Conservation (phyloP, 2,329 filamentous ascomycete genomes). For the Orbilia quercus region DNA sequence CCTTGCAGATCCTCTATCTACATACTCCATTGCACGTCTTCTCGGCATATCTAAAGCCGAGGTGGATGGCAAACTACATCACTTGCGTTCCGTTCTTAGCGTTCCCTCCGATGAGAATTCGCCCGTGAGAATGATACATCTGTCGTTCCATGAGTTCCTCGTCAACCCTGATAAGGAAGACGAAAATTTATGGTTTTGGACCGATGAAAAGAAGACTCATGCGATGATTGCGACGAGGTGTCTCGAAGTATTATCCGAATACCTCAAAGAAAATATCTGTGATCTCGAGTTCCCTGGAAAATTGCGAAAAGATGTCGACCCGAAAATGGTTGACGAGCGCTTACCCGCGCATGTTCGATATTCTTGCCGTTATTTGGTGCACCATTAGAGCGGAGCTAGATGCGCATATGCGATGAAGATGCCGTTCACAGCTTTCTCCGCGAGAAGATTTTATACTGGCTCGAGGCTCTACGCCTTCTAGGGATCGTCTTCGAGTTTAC, state of each 20-base stretch:
- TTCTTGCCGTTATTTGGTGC: slow-evolving; percentile 11
- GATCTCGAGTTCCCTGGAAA: slow-evolving; percentile 3
- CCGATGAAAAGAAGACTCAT: slow-evolving; percentile 16
- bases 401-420: slow-evolving; percentile 5
- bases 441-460: slow-evolving; percentile 6
- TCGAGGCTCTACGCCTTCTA: slow-evolving; percentile 5
- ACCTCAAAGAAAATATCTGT: slow-evolving; percentile 16
- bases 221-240: too few relatives aligned
- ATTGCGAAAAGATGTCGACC: slow-evolving; percentile 5
- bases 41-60: slow-evolving; percentile 8
- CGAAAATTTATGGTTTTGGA: slow-evolving; percentile 18
- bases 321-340: background rate
- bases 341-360: slow-evolving; percentile 16
- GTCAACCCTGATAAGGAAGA: slow-evolving; percentile 7
- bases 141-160: slow-evolving; percentile 28
- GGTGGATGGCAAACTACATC: background rate
- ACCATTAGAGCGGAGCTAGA: slow-evolving; percentile 10
- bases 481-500: background rate
- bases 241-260: background rate
- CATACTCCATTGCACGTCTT: slow-evolving; percentile 8
- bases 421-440: background rate
- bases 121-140: slow-evolving; percentile 16
- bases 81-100: slow-evolving; percentile 23
- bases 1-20: slow-evolving; percentile 5
- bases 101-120: background rate